Evolutionary conservation across 805 yeast genomes (phyloP).

Genomic region (Candida tammaniensis): DNA sequence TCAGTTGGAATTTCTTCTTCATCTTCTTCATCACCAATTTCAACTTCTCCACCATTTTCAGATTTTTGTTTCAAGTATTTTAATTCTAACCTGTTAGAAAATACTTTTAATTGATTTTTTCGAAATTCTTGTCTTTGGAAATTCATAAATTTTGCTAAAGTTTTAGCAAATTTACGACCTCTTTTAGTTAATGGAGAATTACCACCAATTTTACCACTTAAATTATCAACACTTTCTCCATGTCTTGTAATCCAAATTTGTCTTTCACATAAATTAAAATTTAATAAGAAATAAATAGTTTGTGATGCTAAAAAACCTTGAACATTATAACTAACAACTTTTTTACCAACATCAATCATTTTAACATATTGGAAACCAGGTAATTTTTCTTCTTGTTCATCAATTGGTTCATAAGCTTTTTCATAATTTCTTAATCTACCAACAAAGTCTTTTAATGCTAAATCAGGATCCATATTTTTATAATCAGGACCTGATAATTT

Average conservation of each 20-base stretch:
- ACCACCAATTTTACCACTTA: constrained; percentile 86
- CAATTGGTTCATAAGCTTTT: constrained; percentile 86
- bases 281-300: constrained; percentile 82
- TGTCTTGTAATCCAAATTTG: constrained; percentile 95
- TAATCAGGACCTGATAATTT: constrained; percentile 94
- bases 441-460: constrained; percentile 78
- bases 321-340: constrained; percentile 87
- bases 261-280: constrained; percentile 83
- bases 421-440: constrained; percentile 81
- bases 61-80: constrained; percentile 34
- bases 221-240: constrained; percentile 88
- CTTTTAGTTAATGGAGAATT: constrained; percentile 78
- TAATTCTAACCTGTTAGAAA: constrained; percentile 44
- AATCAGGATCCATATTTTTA: constrained; percentile 73
- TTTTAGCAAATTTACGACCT: constrained; percentile 71
- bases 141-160: constrained; percentile 72
- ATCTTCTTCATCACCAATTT: constrained; percentile 19
- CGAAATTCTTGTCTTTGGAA: constrained; percentile 70
- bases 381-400: constrained; percentile 70
- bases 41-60: constrained; percentile 16
- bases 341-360: constrained; percentile 94
- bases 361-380: constrained; percentile 79
- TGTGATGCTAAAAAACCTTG: constrained; percentile 88
- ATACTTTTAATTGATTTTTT: constrained; percentile 53
- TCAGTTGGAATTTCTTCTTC: constrained; percentile 43